Conservation (phyloP, 345 rosid genomes). For the Euclidium syriacum region DNA sequence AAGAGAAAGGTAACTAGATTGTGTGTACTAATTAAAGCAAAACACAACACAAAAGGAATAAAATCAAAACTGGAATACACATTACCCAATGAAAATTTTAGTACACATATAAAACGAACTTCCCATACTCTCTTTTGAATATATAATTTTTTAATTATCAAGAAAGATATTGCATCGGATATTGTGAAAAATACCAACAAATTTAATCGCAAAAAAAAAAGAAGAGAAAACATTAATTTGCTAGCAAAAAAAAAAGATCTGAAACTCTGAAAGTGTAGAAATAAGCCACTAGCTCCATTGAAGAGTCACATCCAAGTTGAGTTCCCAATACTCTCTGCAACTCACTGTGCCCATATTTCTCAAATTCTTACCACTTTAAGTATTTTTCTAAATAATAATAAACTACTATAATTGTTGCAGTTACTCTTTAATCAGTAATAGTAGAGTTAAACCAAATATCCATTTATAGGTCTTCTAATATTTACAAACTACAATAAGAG, state of each 20-base stretch:
- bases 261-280: background rate
- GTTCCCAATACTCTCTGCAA: slow-evolving; percentile 23
- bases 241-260: background rate
- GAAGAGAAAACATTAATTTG: too few relatives aligned
- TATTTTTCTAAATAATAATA: background rate
- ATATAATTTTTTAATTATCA: background rate
- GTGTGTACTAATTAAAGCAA: slow-evolving; percentile 7
- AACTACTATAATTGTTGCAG: background rate
- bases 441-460: background rate
- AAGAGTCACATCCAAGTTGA: slow-evolving; percentile 24
- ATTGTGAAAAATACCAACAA: background rate
- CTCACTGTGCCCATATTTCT: slow-evolving; percentile 12
- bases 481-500: slow-evolving; percentile 12
- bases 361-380: background rate
- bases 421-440: slow-evolving; percentile 7
- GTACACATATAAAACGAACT: slow-evolving; percentile 18
- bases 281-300: background rate
- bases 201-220: background rate
- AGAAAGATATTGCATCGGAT: slow-evolving; percentile 28
- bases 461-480: slow-evolving; percentile 20
- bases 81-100: slow-evolving; percentile 13
- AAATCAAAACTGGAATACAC: background rate
- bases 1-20: background rate
- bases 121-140: slow-evolving; percentile 10
- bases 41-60: slow-evolving; percentile 10